Evolutionary conservation across 2,329 filamentous ascomycete species (phyloP), one percentile per base, ranked within the genome.

Genomic region (Emydomyces testavorans): DNA sequence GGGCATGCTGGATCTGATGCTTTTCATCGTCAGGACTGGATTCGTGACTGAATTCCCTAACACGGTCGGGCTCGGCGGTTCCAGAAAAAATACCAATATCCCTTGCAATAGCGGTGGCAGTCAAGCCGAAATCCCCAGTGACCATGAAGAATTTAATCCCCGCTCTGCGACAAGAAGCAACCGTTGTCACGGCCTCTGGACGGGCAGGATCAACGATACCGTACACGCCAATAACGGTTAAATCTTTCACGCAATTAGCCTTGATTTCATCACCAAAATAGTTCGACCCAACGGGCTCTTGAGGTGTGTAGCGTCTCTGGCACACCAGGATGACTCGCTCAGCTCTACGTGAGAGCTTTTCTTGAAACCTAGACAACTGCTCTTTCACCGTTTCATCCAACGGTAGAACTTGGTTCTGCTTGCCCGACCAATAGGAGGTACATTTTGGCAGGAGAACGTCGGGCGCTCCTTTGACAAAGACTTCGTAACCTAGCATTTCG

Each of bases 401-500:
- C 5, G 66, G 61, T 44, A 72, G 66, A 1, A 73, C 64, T 2
- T 71, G 68, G 15, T 80, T 81, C 8, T 77, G 71, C 4, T 72
- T 65, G n/a, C 71, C 72, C 7, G 80, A 66, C 59, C 60, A 72
- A 51, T 81, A 80, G 16, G 71, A 43, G 8, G 40, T 43, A 59
- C 83, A 85, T 41, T 81, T 71, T 1, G 71, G 70, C 1, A 89
- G 72, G 0, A 89, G 71, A 20, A 88, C 77, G 56, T 89, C 85
- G 0, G 84, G 83, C 0, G 83, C 85, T 2, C 85, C 84, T 60
- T 90, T 88, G 61, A 88, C 83, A 24, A 81, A 59, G 24, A 62
- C 32, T 3, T 43, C 40, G 7, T 10, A 43, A 1, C 29, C 18
- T 2, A 28, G 15, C 21, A 58, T 59, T 15, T 35, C 43, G 4